Conservation (phyloP, 2,329 filamentous ascomycete genomes). For the Diaporthe sp. region DNA sequence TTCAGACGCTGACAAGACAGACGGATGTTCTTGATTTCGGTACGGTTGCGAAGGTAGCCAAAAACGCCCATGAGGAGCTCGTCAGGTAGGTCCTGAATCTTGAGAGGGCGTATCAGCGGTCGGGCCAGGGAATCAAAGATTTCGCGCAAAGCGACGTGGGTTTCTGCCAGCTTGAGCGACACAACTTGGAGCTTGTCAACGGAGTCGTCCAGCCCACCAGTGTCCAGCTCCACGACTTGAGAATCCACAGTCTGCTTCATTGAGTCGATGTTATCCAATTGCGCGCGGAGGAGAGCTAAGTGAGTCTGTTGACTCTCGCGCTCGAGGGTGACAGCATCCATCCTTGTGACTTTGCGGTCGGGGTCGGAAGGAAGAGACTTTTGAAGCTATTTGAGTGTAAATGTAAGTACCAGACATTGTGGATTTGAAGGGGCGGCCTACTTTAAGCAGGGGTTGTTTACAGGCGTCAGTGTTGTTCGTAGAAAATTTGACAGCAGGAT, state of each 20-base stretch:
- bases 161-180: not conserved
- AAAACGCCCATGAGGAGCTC: not conserved
- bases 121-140: not conserved
- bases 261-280: not conserved
- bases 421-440: not conserved
- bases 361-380: not conserved
- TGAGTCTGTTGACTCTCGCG: not conserved
- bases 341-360: not conserved
- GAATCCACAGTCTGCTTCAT: not conserved
- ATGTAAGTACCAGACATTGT: not conserved
- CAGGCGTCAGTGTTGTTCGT: not conserved
- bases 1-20: constrained; percentile 2
- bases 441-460: not conserved
- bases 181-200: not conserved
- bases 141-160: not conserved
- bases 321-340: not conserved
- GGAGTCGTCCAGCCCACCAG: not conserved
- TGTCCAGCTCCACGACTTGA: not conserved
- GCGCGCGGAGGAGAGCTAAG: not conserved
- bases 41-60: not conserved
- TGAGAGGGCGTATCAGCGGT: not conserved
- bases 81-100: not conserved
- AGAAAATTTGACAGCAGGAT: not conserved
- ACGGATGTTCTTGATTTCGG: not conserved
- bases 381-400: not conserved